These are phyloP conservation scores for Letharia columbiana DNA, from an alignment of 495 filamentous ascomycete genomes.

Conservation along the genomic window DNA sequence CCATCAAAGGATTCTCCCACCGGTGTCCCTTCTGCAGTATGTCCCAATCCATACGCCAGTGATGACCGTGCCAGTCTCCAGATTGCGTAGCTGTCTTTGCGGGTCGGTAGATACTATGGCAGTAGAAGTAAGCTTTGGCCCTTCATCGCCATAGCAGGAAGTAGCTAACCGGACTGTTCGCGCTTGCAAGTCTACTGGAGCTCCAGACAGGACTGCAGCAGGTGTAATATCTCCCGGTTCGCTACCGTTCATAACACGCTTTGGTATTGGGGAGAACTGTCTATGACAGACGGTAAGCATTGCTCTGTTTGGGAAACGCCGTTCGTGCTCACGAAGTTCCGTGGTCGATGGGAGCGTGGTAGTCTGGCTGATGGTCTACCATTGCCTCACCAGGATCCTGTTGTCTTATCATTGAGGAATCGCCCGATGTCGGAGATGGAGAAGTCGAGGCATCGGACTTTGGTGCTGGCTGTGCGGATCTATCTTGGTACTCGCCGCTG, in stretches of 20 bases:
- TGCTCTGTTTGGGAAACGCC: neutral
- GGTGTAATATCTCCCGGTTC: constrained; percentile 67
- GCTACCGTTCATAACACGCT: constrained; percentile 79
- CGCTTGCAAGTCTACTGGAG: constrained; percentile 86
- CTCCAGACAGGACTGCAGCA: constrained; percentile 82
- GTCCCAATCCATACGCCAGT: constrained; percentile 99
- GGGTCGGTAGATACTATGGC: constrained; percentile 74
- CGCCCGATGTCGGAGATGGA: constrained; percentile 28
- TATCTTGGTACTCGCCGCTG: constrained; percentile 17
- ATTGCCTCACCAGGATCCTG: constrained; percentile 44
- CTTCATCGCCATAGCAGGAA: neutral
- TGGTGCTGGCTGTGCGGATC: constrained; percentile 21
- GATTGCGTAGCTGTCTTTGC: constrained; percentile 92
- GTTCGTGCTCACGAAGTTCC: constrained; percentile 60
- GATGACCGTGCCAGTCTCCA: constrained; percentile 67
- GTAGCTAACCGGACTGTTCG: constrained; percentile 73
- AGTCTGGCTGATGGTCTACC: constrained; percentile 66
- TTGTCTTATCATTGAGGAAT: constrained; percentile 40
- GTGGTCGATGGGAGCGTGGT: constrained; percentile 66
- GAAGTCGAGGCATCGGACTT: constrained; percentile 23
- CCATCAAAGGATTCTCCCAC: constrained; percentile 98
- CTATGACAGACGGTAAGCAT: constrained; percentile 39
- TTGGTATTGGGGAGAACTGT: constrained; percentile 81
- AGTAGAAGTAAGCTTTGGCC: constrained; percentile 26
- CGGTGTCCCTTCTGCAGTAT: constrained; percentile 75